Percentiles rank a stretch among this genome's conserved stretches.
Conservation (phyloP, 768 basidiomycete species). For the Daedaleopsis sinensis region DNA sequence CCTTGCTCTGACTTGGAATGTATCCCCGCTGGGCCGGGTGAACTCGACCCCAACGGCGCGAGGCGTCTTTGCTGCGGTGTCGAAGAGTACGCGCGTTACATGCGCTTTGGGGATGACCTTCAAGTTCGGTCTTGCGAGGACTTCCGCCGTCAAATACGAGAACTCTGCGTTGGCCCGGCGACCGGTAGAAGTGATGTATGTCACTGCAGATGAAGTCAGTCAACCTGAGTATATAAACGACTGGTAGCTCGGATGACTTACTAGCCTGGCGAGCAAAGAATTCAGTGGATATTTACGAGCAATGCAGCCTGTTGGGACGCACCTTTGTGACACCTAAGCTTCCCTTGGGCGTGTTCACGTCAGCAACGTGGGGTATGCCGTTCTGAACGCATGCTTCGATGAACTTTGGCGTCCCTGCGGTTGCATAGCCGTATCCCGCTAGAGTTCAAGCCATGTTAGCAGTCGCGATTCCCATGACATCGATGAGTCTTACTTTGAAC, state of each 20-base stretch:
- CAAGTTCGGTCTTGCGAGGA: conserved; percentile 66
- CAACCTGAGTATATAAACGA: not conserved
- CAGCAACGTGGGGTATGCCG: conserved; percentile 54
- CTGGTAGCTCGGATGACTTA: conserved; percentile 16
- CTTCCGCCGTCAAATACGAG: conserved; percentile 67
- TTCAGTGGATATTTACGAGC: not conserved
- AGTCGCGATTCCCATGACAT: no score
- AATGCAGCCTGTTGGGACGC: conserved; percentile 19
- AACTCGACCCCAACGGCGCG: conserved; percentile 69
- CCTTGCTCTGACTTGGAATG: conserved; percentile 49
- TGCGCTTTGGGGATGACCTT: conserved; percentile 58
- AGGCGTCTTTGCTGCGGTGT: conserved; percentile 29
- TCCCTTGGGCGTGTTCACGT: conserved; percentile 60
- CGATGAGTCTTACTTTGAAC: conserved; percentile 38
- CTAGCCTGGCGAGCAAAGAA: conserved; percentile 28
- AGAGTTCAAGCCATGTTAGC: not conserved
- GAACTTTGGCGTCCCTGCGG: conserved; percentile 52
- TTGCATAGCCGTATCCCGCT: conserved; percentile 56
- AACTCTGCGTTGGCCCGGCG: conserved; percentile 64
- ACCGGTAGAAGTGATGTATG: conserved; percentile 57
- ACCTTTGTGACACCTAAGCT: conserved; percentile 67
- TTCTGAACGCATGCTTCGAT: conserved; percentile 52
- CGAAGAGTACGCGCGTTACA: conserved; percentile 62
- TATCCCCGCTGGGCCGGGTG: conserved; percentile 40
- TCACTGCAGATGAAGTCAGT: conserved; percentile 48